These are phyloP conservation scores for Massariosphaeria phaeospora DNA, from an alignment of 495 filamentous ascomycete species.

Conservation along the genomic window DNA sequence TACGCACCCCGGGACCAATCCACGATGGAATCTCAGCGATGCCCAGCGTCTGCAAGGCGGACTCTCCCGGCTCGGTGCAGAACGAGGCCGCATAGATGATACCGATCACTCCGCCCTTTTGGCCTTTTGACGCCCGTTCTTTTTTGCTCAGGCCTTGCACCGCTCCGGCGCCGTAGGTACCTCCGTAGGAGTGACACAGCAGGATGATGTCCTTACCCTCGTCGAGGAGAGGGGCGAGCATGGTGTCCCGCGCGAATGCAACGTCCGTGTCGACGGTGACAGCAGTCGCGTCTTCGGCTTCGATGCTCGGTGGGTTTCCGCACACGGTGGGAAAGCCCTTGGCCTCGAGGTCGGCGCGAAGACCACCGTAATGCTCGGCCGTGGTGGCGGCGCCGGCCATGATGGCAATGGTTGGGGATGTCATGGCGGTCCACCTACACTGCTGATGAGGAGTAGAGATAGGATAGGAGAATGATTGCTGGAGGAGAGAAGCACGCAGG, in stretches of 20 bases:
- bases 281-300: not conserved
- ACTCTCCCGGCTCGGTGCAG: not conserved
- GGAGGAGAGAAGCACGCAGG: too few species aligned
- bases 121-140: not conserved
- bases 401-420: not conserved
- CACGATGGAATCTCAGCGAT: not conserved
- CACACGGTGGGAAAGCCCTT: not conserved
- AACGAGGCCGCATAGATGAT: constrained; percentile 4
- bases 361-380: not conserved
- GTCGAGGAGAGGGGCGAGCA: not conserved
- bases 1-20: not conserved
- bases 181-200: constrained; percentile 18
- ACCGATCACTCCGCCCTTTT: constrained; percentile 12
- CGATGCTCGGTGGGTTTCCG: not conserved
- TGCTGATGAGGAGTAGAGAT: too few species aligned
- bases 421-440: not conserved
- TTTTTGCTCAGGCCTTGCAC: constrained; percentile 14
- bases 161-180: constrained; percentile 1
- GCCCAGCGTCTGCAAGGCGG: not conserved
- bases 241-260: not conserved
- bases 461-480: too few species aligned
- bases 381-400: not conserved
- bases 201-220: constrained; percentile 16
- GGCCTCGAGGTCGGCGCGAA: not conserved
- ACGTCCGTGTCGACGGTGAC: not conserved